Evolutionary conservation across 495 filamentous ascomycete genomes (phyloP).

Genomic region (Podospora tetraspora): DNA sequence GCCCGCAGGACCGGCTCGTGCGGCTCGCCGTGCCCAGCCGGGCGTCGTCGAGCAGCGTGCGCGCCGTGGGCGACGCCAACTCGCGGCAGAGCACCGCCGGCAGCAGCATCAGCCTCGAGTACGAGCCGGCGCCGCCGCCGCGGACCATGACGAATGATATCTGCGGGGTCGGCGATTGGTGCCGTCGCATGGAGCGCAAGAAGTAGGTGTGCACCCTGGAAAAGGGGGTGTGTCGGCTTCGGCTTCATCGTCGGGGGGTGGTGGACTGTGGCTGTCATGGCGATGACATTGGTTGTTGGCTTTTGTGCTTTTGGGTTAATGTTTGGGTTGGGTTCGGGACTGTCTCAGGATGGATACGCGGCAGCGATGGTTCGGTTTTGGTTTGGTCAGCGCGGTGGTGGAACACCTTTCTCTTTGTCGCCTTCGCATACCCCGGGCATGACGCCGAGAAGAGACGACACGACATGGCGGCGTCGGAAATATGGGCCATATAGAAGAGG

Average conservation of each 20-base stretch:
- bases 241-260: neutral
- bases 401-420: no score
- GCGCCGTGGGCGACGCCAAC: neutral
- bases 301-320: neutral
- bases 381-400: no score
- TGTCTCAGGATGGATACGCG: neutral
- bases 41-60: neutral
- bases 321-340: neutral
- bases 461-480: neutral
- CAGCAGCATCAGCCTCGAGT: neutral
- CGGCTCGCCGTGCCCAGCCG: neutral
- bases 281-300: neutral
- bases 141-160: neutral
- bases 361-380: neutral
- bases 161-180: neutral
- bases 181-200: neutral
- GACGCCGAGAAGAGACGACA: no score
- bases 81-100: neutral
- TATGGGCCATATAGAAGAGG: neutral
- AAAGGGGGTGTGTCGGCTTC: no score
- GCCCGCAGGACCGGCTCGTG: neutral
- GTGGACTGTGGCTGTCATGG: neutral
- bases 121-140: neutral
- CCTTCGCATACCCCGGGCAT: no score
- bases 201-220: neutral